These are phyloP conservation scores for Bacterosira constricta DNA, from an alignment of 108 stramenopile genomes.

Conservation along the genomic window DNA sequence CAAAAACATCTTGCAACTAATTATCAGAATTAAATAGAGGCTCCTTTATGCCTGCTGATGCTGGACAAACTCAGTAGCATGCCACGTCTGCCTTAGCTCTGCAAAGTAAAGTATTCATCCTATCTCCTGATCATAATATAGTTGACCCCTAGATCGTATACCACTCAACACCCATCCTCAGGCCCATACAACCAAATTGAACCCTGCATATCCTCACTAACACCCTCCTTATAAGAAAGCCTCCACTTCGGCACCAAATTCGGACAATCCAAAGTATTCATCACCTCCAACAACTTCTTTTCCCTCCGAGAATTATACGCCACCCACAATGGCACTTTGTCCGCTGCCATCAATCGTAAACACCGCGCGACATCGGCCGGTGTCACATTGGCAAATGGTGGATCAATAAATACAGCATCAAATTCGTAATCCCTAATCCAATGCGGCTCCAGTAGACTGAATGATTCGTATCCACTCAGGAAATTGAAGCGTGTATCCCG, in stretches of 20 bases:
- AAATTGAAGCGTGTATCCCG: constrained; percentile 37
- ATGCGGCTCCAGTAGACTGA: constrained; percentile 30
- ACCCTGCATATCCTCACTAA: constrained; percentile 18
- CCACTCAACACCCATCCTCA: constrained; percentile 2
- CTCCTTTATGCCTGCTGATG: no score
- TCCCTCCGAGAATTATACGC: constrained; percentile 39
- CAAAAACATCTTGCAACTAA: no score
- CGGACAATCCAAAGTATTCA: constrained; percentile 22
- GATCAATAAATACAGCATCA: constrained; percentile 46
- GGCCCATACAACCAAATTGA: constrained; percentile 36
- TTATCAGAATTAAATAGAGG: no score
- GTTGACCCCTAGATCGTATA: no score
- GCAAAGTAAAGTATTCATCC: no score
- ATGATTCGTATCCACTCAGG: constrained; percentile 22
- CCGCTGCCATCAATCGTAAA: constrained; percentile 20
- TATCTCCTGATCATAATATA: no score
- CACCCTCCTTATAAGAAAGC: constrained; percentile 26
- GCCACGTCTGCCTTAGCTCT: no score
- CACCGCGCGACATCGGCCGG: constrained; percentile 34
- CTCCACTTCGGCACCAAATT: constrained; percentile 28
- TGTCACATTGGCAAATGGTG: constrained; percentile 45
- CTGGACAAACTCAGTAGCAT: no score
- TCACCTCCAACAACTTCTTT: constrained; percentile 20
- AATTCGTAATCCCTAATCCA: constrained; percentile 33
- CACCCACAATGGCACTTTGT: constrained; percentile 20